Percentiles rank a stretch among this genome's conserved stretches.
Conservation (phyloP, 495 filamentous ascomycete species). For the Peziza echinospora region DNA sequence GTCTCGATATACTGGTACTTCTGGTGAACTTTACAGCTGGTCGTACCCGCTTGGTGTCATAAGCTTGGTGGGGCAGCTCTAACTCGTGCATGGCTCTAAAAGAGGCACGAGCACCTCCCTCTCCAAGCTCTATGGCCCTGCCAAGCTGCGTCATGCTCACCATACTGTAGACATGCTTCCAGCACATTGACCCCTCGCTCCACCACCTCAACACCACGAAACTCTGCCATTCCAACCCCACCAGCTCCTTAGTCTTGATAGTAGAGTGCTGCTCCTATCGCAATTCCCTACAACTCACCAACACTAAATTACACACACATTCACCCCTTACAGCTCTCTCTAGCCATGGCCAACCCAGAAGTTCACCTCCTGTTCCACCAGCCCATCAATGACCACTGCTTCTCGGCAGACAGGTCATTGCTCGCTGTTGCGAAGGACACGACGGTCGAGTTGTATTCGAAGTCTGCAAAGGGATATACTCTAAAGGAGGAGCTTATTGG, state of each 20-base stretch:
- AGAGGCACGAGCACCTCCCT: no score
- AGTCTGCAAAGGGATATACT: slow-evolving; percentile 51
- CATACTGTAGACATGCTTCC: no score
- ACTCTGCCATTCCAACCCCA: not conserved
- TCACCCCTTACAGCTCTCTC: not conserved
- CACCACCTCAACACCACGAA: no score
- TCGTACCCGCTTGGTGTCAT: no score
- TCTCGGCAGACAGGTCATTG: slow-evolving; percentile 73
- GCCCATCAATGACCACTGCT: slow-evolving; percentile 92
- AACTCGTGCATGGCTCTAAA: no score
- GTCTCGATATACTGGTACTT: no score
- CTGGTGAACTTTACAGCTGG: no score
- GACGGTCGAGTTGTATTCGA: slow-evolving; percentile 70
- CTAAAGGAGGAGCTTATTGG: slow-evolving; percentile 81
- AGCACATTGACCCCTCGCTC: no score
- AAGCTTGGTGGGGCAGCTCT: no score
- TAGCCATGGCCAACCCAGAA: slow-evolving; percentile 60
- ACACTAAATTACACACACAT: not conserved
- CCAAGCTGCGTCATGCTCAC: no score
- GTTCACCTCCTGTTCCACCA: slow-evolving; percentile 93
- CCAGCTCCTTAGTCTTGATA: slow-evolving; percentile 29
- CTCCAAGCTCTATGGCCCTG: no score
- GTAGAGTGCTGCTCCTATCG: slow-evolving; percentile 99
- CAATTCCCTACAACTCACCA: slow-evolving; percentile 10
- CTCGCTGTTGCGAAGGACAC: slow-evolving; percentile 83